phyloP scores from a whole-genome alignment of 2,329 filamentous ascomycete genomes.

The Pseudocercospora fuligena region DNA sequence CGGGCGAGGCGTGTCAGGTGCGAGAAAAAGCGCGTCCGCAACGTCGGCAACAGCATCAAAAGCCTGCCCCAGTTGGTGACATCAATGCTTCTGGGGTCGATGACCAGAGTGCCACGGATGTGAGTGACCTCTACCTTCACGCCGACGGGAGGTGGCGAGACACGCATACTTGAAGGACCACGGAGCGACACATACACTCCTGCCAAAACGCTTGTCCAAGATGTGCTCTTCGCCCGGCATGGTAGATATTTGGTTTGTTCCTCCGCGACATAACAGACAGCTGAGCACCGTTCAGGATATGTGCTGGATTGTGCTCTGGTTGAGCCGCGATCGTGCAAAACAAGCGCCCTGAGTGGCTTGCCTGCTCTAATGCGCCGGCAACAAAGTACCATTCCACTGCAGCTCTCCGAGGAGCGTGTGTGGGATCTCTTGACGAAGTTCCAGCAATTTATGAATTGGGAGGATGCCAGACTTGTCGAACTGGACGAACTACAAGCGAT shows the following conservation, averaged over 20 bases:
- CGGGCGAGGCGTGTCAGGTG: slow-evolving; percentile 2
- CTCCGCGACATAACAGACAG: background rate
- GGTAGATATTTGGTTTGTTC: background rate
- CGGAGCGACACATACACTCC: background rate
- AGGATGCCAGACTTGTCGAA: slow-evolving; percentile 8
- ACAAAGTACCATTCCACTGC: background rate
- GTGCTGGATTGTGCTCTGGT: background rate
- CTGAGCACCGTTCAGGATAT: slow-evolving; percentile 1
- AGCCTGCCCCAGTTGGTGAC: background rate
- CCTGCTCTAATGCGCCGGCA: background rate
- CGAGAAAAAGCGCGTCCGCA: slow-evolving; percentile 8
- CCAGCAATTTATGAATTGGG: slow-evolving; percentile 3
- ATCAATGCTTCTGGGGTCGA: background rate
- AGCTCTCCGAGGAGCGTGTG: background rate
- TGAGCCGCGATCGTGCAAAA: slow-evolving; percentile 9
- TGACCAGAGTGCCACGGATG: background rate
- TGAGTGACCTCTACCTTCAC: background rate
- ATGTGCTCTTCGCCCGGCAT: slow-evolving; percentile 1
- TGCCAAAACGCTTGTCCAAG: background rate
- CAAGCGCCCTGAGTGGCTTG: background rate
- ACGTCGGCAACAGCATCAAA: background rate
- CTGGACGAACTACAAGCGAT: background rate
- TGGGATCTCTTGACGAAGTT: slow-evolving; percentile 3
- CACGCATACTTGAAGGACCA: background rate
- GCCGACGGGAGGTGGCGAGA: background rate